Evolutionary conservation across 768 basidiomycete species (phyloP).

Genomic region (Amylocystis lapponica): DNA sequence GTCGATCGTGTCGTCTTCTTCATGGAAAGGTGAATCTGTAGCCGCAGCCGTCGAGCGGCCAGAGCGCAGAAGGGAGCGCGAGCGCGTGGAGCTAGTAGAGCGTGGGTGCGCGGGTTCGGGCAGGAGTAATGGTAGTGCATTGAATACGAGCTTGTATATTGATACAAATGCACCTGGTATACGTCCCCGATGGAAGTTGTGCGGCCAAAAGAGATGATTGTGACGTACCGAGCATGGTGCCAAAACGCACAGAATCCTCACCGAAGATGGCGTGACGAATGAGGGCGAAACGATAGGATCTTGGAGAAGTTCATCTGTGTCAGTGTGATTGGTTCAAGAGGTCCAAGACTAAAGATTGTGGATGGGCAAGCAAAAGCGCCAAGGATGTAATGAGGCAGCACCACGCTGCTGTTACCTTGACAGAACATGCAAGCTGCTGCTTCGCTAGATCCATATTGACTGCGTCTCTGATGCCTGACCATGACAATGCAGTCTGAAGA

Average conservation of each 20-base stretch:
- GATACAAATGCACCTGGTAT: slow-evolving; percentile 66
- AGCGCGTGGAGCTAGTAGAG: slow-evolving; percentile 16
- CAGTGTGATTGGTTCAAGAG: too few species aligned
- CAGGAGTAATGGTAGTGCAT: slow-evolving; percentile 68
- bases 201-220: neutral
- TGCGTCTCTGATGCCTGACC: too few species aligned
- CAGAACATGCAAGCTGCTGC: too few species aligned
- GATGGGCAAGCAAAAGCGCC: too few species aligned
- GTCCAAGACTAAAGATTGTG: too few species aligned
- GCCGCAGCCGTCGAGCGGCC: neutral
- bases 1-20: slow-evolving; percentile 13
- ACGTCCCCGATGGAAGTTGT: neutral
- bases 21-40: slow-evolving; percentile 9
- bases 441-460: too few species aligned
- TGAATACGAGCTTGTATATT: slow-evolving; percentile 75
- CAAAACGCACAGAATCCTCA: slow-evolving; percentile 75
- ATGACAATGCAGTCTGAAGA: too few species aligned
- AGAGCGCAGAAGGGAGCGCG: slow-evolving; percentile 13
- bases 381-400: too few species aligned
- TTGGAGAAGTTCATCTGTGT: slow-evolving; percentile 34
- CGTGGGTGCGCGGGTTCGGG: slow-evolving; percentile 31
- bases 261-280: slow-evolving; percentile 84
- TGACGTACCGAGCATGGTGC: slow-evolving; percentile 75
- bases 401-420: too few species aligned
- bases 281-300: slow-evolving; percentile 53